Evolutionary conservation across 2,329 filamentous ascomycete genomes (phyloP).

Genomic region (Paraphoma chrysanthemicola): DNA sequence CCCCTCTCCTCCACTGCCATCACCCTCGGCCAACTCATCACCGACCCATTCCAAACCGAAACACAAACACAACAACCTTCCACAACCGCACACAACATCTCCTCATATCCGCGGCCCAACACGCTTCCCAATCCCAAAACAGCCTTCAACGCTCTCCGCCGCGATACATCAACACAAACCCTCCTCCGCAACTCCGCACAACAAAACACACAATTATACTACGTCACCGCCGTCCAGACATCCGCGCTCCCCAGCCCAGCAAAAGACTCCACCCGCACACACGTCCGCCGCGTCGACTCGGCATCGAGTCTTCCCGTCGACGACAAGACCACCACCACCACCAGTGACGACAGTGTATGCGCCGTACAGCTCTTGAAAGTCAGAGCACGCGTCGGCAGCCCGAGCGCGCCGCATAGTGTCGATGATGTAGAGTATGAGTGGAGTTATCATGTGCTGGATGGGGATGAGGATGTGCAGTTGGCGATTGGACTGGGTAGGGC

Average conservation of each 20-base stretch:
- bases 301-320: conserved; percentile 2
- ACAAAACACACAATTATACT: conserved; percentile 53
- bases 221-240: conserved; percentile 58
- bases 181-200: conserved; percentile 40
- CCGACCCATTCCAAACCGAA: conserved; percentile 25
- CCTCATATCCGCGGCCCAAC: conserved; percentile 12
- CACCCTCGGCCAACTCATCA: conserved; percentile 37
- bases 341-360: conserved; percentile 19
- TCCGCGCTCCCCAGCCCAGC: conserved; percentile 24
- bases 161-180: conserved; percentile 21
- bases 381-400: conserved; percentile 26
- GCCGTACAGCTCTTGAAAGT: conserved; percentile 36
- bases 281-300: conserved; percentile 33
- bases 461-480: conserved; percentile 29
- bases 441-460: conserved; percentile 31
- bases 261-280: conserved; percentile 10
- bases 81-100: conserved; percentile 7
- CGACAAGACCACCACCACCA: conserved; percentile 5
- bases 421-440: conserved; percentile 37
- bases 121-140: conserved; percentile 21
- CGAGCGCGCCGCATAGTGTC: conserved; percentile 33
- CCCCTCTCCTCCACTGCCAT: conserved; percentile 30
- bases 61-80: conserved; percentile 7
- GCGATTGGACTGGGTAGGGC: conserved; percentile 36
- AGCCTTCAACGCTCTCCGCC: conserved; percentile 32